Evolutionary conservation across 2,329 filamentous ascomycete genomes (phyloP).

Genomic region (Pseudocercospora eumusae): DNA sequence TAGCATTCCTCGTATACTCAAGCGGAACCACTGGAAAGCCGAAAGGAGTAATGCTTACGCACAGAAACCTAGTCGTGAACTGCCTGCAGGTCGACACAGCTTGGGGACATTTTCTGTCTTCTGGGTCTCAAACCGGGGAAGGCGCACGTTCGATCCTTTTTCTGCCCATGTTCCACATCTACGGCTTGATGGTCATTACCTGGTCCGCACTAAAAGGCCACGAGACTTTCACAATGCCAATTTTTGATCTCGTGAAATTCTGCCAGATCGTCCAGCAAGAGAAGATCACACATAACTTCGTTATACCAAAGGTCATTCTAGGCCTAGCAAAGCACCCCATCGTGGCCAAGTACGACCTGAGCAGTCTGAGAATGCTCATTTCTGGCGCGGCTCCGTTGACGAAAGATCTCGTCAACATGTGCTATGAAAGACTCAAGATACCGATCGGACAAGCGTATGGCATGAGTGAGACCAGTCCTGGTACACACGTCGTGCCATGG

Average conservation of each 20-base stretch:
- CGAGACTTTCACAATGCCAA: slow-evolving; percentile 68
- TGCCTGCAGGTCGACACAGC: slow-evolving; percentile 42
- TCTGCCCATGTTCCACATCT: slow-evolving; percentile 54
- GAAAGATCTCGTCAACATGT: slow-evolving; percentile 71
- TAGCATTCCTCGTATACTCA: slow-evolving; percentile 83
- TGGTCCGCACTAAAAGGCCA: slow-evolving; percentile 51
- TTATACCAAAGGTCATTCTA: slow-evolving; percentile 81
- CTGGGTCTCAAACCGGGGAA: slow-evolving; percentile 46
- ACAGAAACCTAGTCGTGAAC: slow-evolving; percentile 80
- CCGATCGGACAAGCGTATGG: slow-evolving; percentile 90
- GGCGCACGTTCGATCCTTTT: slow-evolving; percentile 73
- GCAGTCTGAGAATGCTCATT: slow-evolving; percentile 76
- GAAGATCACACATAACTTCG: slow-evolving; percentile 72
- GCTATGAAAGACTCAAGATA: slow-evolving; percentile 71
- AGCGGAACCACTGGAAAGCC: slow-evolving; percentile 87
- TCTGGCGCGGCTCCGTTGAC: slow-evolving; percentile 83
- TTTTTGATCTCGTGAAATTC: slow-evolving; percentile 77
- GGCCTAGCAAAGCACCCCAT: slow-evolving; percentile 74
- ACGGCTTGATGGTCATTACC: background rate
- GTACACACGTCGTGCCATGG: slow-evolving; percentile 45
- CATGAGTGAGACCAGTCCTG: slow-evolving; percentile 60
- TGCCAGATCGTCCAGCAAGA: slow-evolving; percentile 75
- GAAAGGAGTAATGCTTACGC: slow-evolving; percentile 85
- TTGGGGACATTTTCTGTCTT: slow-evolving; percentile 51
- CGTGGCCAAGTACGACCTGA: slow-evolving; percentile 77